Conservation (phyloP, 2,329 filamentous ascomycete genomes). For the Alternaria arbusti region DNA sequence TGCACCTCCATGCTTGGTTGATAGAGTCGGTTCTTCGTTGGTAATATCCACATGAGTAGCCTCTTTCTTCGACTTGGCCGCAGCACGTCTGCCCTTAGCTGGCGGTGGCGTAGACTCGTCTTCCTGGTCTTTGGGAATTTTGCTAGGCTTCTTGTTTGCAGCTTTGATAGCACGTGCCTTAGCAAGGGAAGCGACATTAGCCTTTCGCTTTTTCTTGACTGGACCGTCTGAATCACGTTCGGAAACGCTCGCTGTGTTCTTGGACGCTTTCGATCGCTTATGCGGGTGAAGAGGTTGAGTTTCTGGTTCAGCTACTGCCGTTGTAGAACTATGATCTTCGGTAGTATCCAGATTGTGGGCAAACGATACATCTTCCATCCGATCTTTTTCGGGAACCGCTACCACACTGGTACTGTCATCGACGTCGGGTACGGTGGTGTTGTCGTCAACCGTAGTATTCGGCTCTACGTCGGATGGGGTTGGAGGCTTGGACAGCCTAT, state of each 20-base stretch:
- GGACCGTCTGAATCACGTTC: conserved; percentile 8
- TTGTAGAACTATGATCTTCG: background rate
- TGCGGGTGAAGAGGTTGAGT: background rate
- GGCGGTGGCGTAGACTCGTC: no score
- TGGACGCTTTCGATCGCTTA: background rate
- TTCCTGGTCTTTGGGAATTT: background rate
- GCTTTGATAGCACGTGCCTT: background rate
- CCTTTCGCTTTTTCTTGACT: conserved; percentile 11
- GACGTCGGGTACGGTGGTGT: background rate
- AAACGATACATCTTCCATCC: background rate
- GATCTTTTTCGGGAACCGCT: background rate
- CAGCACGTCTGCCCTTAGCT: background rate
- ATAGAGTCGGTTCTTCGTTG: background rate
- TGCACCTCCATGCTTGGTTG: background rate
- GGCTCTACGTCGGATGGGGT: background rate
- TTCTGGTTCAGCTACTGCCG: background rate
- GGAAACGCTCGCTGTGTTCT: background rate
- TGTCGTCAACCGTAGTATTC: background rate
- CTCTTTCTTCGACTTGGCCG: background rate
- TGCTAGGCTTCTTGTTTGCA: background rate
- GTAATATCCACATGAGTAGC: background rate
- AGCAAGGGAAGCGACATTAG: background rate
- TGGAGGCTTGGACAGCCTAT: background rate
- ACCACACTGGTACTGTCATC: background rate
- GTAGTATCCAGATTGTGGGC: background rate